A percentile compares a stretch with the other conserved stretches of the same genome.
Conservation (phyloP, 31 red algal genomes). For the Endocladia muricata region DNA sequence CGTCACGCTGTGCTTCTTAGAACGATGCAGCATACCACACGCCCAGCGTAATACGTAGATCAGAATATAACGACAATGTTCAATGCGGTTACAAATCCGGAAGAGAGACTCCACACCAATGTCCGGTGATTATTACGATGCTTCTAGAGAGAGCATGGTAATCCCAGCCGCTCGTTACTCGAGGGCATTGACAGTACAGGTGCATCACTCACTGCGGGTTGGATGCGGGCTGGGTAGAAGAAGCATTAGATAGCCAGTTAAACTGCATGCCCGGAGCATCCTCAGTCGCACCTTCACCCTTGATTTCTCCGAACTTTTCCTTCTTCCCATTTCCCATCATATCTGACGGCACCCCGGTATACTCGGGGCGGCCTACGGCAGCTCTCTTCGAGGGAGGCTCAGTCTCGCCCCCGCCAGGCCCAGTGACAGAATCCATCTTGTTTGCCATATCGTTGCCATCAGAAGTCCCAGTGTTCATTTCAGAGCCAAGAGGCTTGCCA, state of each 20-base stretch:
- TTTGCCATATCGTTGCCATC: not conserved
- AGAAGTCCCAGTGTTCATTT: not conserved
- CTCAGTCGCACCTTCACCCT: constrained; percentile 19
- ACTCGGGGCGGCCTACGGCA: constrained; percentile 49
- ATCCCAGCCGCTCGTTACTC: too few species aligned
- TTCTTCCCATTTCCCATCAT: constrained; percentile 22
- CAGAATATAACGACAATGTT: too few species aligned
- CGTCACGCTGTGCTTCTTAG: too few species aligned
- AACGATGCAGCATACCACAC: too few species aligned
- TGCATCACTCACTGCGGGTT: constrained; percentile 25
- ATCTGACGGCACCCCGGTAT: constrained; percentile 16
- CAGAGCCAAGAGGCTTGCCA: not conserved
- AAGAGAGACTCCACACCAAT: too few species aligned
- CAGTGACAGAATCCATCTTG: not conserved
- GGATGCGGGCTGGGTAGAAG: constrained; percentile 42
- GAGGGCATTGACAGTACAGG: too few species aligned
- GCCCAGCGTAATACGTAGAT: too few species aligned
- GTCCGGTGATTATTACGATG: too few species aligned
- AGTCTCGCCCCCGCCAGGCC: constrained; percentile 29
- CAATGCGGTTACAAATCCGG: too few species aligned
- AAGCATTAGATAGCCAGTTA: constrained; percentile 34
- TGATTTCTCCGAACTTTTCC: constrained; percentile 20
- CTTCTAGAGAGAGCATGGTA: too few species aligned
- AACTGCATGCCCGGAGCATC: constrained; percentile 56
- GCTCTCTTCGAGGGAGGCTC: constrained; percentile 65